Conservation (phyloP, 495 filamentous ascomycete genomes). For the Podospora sp. region DNA sequence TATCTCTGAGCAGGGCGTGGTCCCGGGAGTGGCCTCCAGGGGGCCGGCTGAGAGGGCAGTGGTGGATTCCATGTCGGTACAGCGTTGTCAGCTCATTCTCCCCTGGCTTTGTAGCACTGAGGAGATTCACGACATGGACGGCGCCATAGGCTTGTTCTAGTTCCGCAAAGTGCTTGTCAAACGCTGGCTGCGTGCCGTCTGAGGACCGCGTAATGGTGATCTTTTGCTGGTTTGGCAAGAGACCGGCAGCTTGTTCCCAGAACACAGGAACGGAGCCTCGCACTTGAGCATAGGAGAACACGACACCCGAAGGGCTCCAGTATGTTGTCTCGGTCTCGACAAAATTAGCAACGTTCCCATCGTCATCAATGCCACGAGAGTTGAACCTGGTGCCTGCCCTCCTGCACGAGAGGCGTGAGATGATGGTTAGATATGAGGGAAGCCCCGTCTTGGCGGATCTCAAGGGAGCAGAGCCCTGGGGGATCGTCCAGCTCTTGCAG, state of each 20-base stretch:
- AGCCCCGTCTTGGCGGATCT: constrained; percentile 67
- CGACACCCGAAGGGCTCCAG: constrained; percentile 72
- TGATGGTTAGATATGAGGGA: constrained; percentile 81
- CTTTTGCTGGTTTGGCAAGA: constrained; percentile 92
- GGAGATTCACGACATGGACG: constrained; percentile 86
- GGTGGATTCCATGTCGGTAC: constrained; percentile 74
- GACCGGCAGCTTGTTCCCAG: constrained; percentile 90
- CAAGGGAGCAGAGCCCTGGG: constrained; percentile 56
- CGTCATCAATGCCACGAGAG: constrained; percentile 93
- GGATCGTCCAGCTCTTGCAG: constrained; percentile 78
- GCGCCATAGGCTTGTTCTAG: constrained; percentile 84
- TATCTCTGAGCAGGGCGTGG: constrained; percentile 70
- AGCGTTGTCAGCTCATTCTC: constrained; percentile 78
- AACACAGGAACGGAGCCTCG: constrained; percentile 93
- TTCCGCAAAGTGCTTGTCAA: constrained; percentile 88
- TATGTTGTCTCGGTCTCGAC: constrained; percentile 68
- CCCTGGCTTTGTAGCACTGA: constrained; percentile 81
- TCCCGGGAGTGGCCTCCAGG: constrained; percentile 53
- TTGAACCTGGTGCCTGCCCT: constrained; percentile 96
- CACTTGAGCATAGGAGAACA: constrained; percentile 93
- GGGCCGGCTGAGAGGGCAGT: constrained; percentile 63
- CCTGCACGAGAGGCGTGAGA: constrained; percentile 87
- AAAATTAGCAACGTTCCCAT: constrained; percentile 94
- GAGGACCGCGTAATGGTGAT: constrained; percentile 85
- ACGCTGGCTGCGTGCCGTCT: constrained; percentile 92